A percentile compares a stretch with the other conserved stretches of the same genome.
These are phyloP conservation scores for Pseudoperonospora humuli DNA, from an alignment of 352 stramenopile species.

Conservation along the genomic window DNA sequence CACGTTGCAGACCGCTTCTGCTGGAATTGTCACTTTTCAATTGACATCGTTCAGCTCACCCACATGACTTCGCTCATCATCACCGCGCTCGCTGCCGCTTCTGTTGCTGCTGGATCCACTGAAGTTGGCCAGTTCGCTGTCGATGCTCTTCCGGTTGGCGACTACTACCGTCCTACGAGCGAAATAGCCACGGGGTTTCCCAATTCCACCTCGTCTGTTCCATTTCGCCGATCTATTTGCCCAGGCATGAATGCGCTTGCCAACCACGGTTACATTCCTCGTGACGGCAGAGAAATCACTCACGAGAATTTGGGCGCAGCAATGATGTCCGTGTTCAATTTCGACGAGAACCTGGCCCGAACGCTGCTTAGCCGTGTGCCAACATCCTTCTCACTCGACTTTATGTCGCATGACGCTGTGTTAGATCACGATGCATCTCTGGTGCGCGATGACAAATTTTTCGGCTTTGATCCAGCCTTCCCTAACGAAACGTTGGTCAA, in stretches of 20 bases:
- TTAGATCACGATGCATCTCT: slow-evolving; percentile 44
- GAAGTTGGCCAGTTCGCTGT: too few relatives aligned
- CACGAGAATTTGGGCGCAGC: neutral
- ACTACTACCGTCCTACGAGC: neutral
- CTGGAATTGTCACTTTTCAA: too few relatives aligned
- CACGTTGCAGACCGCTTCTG: too few relatives aligned
- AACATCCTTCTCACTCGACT: slow-evolving; percentile 20
- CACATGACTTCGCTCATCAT: too few relatives aligned
- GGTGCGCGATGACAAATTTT: slow-evolving; percentile 22
- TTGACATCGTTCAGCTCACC: too few relatives aligned
- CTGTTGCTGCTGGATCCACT: too few relatives aligned
- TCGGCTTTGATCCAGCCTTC: slow-evolving; percentile 16
- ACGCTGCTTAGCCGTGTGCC: slow-evolving; percentile 18
- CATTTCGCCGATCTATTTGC: slow-evolving; percentile 2
- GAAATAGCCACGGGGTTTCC: neutral
- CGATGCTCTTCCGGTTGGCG: too few relatives aligned
- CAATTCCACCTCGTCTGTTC: neutral
- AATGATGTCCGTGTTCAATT: slow-evolving; percentile 23
- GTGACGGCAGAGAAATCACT: neutral
- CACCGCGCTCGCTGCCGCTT: too few relatives aligned
- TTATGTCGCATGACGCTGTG: slow-evolving; percentile 30
- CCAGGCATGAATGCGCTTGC: slow-evolving; percentile 9
- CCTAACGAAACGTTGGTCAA: slow-evolving; percentile 16
- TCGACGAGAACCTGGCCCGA: slow-evolving; percentile 14
- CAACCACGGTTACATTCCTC: slow-evolving; percentile 2